Conservation (phyloP, 2,329 filamentous ascomycete genomes). For the Alternaria conjuncta region DNA sequence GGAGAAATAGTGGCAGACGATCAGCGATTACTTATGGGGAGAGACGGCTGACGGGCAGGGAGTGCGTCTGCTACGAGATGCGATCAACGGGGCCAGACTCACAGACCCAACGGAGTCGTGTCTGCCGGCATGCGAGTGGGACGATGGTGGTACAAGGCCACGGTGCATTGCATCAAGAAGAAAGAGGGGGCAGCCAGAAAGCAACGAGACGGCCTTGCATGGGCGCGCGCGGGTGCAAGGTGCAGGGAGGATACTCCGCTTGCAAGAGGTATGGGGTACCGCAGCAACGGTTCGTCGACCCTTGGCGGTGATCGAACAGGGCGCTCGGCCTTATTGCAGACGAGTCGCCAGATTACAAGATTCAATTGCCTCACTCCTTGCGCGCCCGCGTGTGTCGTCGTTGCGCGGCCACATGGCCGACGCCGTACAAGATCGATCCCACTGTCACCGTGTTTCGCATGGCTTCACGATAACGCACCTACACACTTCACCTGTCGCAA, state of each 20-base stretch:
- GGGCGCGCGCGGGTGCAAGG: constrained; percentile 18
- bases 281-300: constrained; percentile 27
- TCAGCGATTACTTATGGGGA: constrained; percentile 31
- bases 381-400: constrained; percentile 4
- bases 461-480: constrained; percentile 1
- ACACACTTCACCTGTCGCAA: neutral
- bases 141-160: constrained; percentile 32
- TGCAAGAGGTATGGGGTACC: constrained; percentile 18
- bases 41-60: constrained; percentile 32
- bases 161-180: constrained; percentile 34
- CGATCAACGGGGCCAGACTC: constrained; percentile 35
- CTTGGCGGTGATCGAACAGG: constrained; percentile 26
- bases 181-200: constrained; percentile 20
- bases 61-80: constrained; percentile 26
- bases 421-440: constrained; percentile 3
- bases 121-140: constrained; percentile 29
- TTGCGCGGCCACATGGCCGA: constrained; percentile 9
- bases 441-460: neutral
- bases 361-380: constrained; percentile 17
- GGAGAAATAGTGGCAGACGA: constrained; percentile 12
- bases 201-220: constrained; percentile 25
- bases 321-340: constrained; percentile 16
- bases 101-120: constrained; percentile 22
- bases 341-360: constrained; percentile 6
- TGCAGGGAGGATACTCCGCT: neutral